A percentile compares a stretch with the other conserved stretches of the same genome.
Conservation (phyloP, 2,329 filamentous ascomycete species). For the Apiospora saccharicola region DNA sequence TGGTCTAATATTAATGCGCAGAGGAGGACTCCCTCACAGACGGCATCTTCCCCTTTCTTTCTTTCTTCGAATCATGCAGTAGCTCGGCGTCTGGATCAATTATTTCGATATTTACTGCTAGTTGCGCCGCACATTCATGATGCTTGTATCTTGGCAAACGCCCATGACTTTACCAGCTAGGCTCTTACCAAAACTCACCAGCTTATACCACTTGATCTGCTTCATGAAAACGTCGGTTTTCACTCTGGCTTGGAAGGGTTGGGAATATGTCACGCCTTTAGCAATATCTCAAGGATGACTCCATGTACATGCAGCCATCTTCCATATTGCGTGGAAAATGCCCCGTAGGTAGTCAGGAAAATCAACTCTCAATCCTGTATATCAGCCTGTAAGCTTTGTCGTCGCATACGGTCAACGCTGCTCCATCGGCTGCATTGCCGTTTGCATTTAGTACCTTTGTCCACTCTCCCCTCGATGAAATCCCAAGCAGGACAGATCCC, state of each 20-base stretch:
- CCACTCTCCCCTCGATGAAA: not conserved
- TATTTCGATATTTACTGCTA: not conserved
- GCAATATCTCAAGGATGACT: not conserved
- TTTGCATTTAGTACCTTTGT: conserved; percentile 1
- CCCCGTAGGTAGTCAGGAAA: not conserved
- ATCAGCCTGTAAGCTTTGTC: not conserved
- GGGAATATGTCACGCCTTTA: not conserved
- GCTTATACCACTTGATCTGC: not conserved
- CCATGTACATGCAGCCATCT: not conserved
- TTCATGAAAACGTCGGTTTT: not conserved
- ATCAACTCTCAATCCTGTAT: not conserved
- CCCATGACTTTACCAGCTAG: not conserved
- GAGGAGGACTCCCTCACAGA: not conserved
- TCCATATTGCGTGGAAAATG: not conserved
- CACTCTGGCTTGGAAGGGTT: not conserved
- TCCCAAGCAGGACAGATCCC: not conserved
- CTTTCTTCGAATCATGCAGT: not conserved
- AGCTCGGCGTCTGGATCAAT: conserved; percentile 19
- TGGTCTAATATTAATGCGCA: not conserved
- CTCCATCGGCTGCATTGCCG: not conserved
- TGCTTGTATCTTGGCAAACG: not conserved
- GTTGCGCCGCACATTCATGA: not conserved
- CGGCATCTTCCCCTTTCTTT: not conserved
- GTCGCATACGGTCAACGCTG: not conserved
- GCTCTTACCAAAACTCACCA: not conserved